Base-by-base conservation (phyloP, 225 moss, liverwort and hornwort genomes). In the Pseudisothecium myosuroides region DNA sequence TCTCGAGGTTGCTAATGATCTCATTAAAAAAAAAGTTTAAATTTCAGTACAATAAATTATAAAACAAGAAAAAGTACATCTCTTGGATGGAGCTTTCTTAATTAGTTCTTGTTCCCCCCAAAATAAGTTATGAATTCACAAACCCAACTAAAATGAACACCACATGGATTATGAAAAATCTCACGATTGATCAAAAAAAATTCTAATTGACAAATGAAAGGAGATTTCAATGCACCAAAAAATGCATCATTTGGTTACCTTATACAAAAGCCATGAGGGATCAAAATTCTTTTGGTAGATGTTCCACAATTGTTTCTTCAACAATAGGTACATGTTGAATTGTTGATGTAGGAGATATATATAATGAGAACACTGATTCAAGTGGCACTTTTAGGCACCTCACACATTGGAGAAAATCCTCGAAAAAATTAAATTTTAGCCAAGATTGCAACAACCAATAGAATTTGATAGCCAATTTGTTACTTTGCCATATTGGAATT, bases 41-140 rank as follows among this genome's bases (percentile, higher is more conserved):
- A 7, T 13, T 21, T 22, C 8, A 7, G 2, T 9, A 22, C 8
- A 76, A 52, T 0, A 14, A 34, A 3, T 22, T 36, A 4, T 14
- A 22, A 14, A 14, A 34, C 0, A 36, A 76, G 5, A 76, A 7
- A 52, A 34, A 52, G 0, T 32, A 2, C 3, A 14, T 14, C 34
- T 34, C 50, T 26, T 24, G 39, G 5, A 0, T 2, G 5, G 8
- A 41, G 1, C 41, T 39, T 24, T 71, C 14, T 41, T 41, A 24
- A 22, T 1, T 68, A 68, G 39, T 23, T 24, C 39, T 69, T 39
- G 7, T 23, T 69, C 14, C 0, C 0, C 1, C 0, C 23, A 0
- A n/a, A n/a, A 23, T 50, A 20, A 50, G 17, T 50, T 32, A 32
- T 50, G 23, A 34, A 32, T 34, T 76, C 1, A 13, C 76, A 76